Percentiles rank a stretch among this genome's conserved stretches.
These are phyloP conservation scores for Sugiyamaella americana DNA, from an alignment of 805 yeast species.

Conservation along the genomic window DNA sequence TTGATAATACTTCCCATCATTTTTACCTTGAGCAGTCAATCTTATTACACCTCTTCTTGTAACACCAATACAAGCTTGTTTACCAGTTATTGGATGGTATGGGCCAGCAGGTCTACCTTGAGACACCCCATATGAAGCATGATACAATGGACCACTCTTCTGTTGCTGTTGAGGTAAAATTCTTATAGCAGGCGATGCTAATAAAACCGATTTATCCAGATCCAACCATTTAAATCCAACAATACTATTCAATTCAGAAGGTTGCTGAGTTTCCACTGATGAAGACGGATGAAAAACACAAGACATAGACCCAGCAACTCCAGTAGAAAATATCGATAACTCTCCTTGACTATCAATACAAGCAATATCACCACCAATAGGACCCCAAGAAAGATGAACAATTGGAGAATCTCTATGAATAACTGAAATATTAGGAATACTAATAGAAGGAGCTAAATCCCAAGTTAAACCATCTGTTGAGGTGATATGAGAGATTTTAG, in stretches of 20 bases:
- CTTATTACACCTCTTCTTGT: constrained; percentile 50
- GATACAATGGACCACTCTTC: constrained; percentile 10
- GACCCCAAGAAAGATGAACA: constrained; percentile 51
- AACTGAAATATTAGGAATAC: constrained; percentile 25
- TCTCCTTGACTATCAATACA: constrained; percentile 50
- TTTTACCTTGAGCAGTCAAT: constrained; percentile 18
- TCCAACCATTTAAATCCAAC: constrained; percentile 67
- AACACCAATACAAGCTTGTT: constrained; percentile 64
- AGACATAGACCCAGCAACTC: constrained; percentile 17
- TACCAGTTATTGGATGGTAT: constrained; percentile 59
- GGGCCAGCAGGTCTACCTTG: constrained; percentile 57
- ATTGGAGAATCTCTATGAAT: constrained; percentile 17
- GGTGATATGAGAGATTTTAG: constrained; percentile 62
- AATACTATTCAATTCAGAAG: constrained; percentile 15
- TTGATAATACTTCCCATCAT: constrained; percentile 19
- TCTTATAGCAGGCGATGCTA: constrained; percentile 50
- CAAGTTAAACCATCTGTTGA: constrained; percentile 70
- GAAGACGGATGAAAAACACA: constrained; percentile 18
- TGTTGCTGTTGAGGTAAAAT: constrained; percentile 21
- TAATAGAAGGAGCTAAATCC: constrained; percentile 61
- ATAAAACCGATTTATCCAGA: constrained; percentile 59
- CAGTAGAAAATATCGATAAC: constrained; percentile 25
- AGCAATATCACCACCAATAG: constrained; percentile 74
- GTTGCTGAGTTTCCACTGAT: constrained; percentile 1
- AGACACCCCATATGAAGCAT: constrained; percentile 45